Evolutionary conservation across 257 asterid species (phyloP), one percentile per base, ranked within the genome.

Genomic region (Jasminum sambac): DNA sequence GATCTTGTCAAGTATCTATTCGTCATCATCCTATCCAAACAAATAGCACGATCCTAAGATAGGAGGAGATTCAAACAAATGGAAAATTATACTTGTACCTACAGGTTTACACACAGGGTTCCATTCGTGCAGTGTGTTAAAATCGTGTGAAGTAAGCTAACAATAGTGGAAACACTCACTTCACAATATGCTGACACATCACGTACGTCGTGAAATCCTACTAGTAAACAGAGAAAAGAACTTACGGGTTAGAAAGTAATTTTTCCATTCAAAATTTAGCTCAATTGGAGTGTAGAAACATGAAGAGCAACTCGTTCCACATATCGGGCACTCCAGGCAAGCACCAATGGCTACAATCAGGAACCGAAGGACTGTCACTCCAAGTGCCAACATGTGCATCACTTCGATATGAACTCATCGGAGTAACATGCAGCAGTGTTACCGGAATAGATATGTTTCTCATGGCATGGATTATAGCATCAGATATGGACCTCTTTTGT

Each of bases 291-390:
- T 83, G 83, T 26, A 89, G 72, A 67, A 71, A 75, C 11, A 86
- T 34, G 76, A 93, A 86, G 76, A 90, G 88, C 48, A 90, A 66
- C 81, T 93, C 96, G 46, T 89, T 93, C 98, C 97, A 93, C 71
- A 69, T 78, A 74, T 93, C 97, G 0, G 97, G 97, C 9, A 92
- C 93, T 39, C 98, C 96, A 40, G 97, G 98, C 76, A 94, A 82
- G 77, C 97, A 94, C 92, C 97, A 94, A 73, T 94, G 98, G 81
- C 97, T 94, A 67, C 97, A 94, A 73, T 90, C 98, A 1, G 91
- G 98, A 40, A 90, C 92, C 1, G 82, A 77, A 23, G 96, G 96
- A 72, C 81, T 85, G 71, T 86, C 89, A n/a, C 90, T 91, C 88
- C 90, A 89, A 17, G 86, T 37, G 30, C 96, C 96, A n/a, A 89